phyloP scores from a whole-genome alignment of 2,329 filamentous ascomycete genomes.

The Ceratocystis cacaofunesta region DNA sequence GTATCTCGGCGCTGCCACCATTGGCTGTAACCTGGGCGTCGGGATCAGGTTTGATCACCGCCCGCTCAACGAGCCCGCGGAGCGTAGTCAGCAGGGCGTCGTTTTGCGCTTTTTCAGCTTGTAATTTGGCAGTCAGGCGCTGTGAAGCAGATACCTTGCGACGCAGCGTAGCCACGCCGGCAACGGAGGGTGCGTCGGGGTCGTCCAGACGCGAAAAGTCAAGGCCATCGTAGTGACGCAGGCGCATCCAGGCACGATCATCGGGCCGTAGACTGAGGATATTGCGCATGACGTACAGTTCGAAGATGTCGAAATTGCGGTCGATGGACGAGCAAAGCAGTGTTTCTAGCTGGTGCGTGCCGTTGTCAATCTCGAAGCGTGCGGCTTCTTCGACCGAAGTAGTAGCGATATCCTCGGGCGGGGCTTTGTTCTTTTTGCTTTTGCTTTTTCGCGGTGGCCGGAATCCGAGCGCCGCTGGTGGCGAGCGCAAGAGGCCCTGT shows the following conservation, averaged over 20 bases:
- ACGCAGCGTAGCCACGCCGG: slow-evolving; percentile 56
- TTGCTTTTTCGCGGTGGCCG: slow-evolving; percentile 32
- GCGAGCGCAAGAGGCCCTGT: slow-evolving; percentile 57
- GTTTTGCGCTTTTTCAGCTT: slow-evolving; percentile 57
- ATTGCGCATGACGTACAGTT: slow-evolving; percentile 82
- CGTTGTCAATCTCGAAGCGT: slow-evolving; percentile 66
- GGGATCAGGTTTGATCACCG: slow-evolving; percentile 20
- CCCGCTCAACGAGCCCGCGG: slow-evolving; percentile 24
- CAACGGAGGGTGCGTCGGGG: slow-evolving; percentile 37
- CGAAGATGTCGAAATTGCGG: slow-evolving; percentile 72
- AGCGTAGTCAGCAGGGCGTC: slow-evolving; percentile 53
- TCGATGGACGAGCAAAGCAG: slow-evolving; percentile 68
- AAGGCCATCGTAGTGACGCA: slow-evolving; percentile 69
- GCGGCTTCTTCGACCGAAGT: slow-evolving; percentile 28
- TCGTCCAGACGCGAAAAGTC: slow-evolving; percentile 27
- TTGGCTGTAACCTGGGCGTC: slow-evolving; percentile 12
- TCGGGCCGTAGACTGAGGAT: slow-evolving; percentile 54
- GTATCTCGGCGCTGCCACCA: slow-evolving; percentile 7
- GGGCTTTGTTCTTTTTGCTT: slow-evolving; percentile 13
- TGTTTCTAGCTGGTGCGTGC: slow-evolving; percentile 72
- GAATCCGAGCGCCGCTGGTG: slow-evolving; percentile 72
- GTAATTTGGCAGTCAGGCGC: slow-evolving; percentile 54
- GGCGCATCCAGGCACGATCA: slow-evolving; percentile 62
- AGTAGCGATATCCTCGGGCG: slow-evolving; percentile 4
- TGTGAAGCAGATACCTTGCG: slow-evolving; percentile 64